Percentiles rank a stretch among this genome's conserved stretches.
phyloP scores from a whole-genome alignment of 371 early-diverging fungal genomes.

The Syncephalis plumigaleata region DNA sequence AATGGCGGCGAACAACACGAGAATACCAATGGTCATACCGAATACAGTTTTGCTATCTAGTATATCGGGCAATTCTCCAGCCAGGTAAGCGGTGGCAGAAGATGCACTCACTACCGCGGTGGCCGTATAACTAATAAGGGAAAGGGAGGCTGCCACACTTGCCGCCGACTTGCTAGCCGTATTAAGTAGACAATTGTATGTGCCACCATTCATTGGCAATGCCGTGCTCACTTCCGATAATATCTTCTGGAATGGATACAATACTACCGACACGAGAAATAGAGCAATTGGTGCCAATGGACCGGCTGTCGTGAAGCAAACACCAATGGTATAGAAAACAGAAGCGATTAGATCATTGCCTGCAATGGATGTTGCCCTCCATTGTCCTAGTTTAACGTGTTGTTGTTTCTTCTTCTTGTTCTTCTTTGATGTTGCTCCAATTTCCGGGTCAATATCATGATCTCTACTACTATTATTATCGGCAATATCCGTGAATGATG shows the following conservation, averaged over 20 bases:
- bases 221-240: constrained; percentile 27
- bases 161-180: constrained; percentile 24
- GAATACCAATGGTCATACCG: constrained; percentile 19
- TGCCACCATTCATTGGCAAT: constrained; percentile 31
- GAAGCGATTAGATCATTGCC: constrained; percentile 6
- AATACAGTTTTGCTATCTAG: constrained; percentile 12
- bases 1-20: constrained; percentile 17
- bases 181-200: constrained; percentile 26
- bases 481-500: not conserved
- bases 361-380: constrained; percentile 3
- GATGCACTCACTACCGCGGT: constrained; percentile 36
- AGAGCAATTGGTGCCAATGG: constrained; percentile 32
- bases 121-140: constrained; percentile 26
- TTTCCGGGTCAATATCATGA: not conserved
- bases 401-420: not conserved
- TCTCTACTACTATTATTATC: no score
- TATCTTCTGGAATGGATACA: constrained; percentile 28
- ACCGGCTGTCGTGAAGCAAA: constrained; percentile 21
- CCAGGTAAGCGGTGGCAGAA: constrained; percentile 27
- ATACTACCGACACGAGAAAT: constrained; percentile 18
- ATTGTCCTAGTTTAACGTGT: constrained; percentile 3
- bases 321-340: constrained; percentile 31
- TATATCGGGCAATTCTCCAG: constrained; percentile 16
- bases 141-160: constrained; percentile 23
- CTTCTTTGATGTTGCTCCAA: not conserved